These are phyloP conservation scores for Deinandra increscens DNA, from an alignment of 129 eudicot species.

Conservation along the genomic window DNA sequence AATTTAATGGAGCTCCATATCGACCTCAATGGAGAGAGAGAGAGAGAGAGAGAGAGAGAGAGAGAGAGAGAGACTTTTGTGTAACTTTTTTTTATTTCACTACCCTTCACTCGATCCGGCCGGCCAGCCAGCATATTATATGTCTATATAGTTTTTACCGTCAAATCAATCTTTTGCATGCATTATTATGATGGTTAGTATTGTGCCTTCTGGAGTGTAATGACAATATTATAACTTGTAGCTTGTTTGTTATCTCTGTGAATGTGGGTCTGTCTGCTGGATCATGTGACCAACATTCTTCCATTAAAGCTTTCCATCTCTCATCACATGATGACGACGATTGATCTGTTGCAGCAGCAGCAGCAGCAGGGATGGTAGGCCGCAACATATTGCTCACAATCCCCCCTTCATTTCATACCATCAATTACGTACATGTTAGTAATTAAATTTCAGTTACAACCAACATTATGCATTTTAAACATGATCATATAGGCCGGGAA, in stretches of 20 bases:
- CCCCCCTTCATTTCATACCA: slow-evolving; percentile 43
- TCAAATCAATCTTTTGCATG: not conserved
- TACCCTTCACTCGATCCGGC: too few relatives aligned
- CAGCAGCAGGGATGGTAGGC: slow-evolving; percentile 70
- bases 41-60: too few relatives aligned
- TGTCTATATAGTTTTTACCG: not conserved
- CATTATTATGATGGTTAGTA: too few relatives aligned
- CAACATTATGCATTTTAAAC: too few relatives aligned
- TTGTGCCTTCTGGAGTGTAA: slow-evolving; percentile 35
- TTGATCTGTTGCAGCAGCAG: too few relatives aligned
- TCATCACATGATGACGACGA: slow-evolving; percentile 55
- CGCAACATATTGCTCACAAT: slow-evolving; percentile 62
- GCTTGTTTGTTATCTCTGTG: slow-evolving; percentile 60
- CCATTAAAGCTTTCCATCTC: slow-evolving; percentile 71
- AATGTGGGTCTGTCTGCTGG: slow-evolving; percentile 66
- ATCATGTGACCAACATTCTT: slow-evolving; percentile 81
- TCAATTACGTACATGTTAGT: not conserved
- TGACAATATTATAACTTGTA: slow-evolving; percentile 42
- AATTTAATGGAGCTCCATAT: too few relatives aligned
- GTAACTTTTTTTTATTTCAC: not conserved
- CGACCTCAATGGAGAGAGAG: too few relatives aligned
- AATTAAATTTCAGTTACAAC: not conserved
- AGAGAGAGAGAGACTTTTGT: not conserved
- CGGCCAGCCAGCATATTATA: not conserved
- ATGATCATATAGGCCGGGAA: not conserved